Evolutionary conservation across 2,329 filamentous ascomycete genomes (phyloP).

Genomic region (Aureobasidium sp.): DNA sequence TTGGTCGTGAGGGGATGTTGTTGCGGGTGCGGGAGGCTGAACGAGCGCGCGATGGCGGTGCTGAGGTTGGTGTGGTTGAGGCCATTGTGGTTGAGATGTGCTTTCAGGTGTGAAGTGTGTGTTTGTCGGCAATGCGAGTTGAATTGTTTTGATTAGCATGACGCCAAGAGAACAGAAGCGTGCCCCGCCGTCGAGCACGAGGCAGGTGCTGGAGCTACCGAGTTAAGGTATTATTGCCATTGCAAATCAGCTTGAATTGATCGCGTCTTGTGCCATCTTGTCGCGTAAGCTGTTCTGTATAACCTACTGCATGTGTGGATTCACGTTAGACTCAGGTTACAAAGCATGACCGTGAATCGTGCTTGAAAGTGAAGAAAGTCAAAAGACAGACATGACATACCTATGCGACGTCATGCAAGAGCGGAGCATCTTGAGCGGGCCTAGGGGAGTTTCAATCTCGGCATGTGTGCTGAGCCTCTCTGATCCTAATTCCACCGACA

Average conservation of each 20-base stretch:
- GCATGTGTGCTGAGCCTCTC: not conserved
- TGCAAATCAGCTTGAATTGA: not conserved
- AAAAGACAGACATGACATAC: not conserved
- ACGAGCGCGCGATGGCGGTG: conserved; percentile 11
- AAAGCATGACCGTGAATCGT: not conserved
- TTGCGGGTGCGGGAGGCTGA: conserved; percentile 20
- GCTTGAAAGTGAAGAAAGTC: not conserved
- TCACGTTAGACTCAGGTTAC: not conserved
- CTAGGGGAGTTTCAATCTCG: conserved; percentile 2
- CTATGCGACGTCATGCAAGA: not conserved
- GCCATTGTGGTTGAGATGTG: not conserved
- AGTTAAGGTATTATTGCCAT: too few species aligned
- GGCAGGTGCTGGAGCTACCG: not conserved
- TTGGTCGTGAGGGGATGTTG: conserved; percentile 61
- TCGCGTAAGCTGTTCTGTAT: not conserved
- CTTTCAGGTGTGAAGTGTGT: not conserved
- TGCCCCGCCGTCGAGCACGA: not conserved
- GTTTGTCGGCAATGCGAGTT: not conserved
- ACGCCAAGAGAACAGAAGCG: not conserved
- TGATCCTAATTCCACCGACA: not conserved
- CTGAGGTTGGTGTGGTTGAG: conserved; percentile 9
- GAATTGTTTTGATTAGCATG: not conserved
- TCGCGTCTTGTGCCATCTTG: not conserved
- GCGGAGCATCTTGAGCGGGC: not conserved
- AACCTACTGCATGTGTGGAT: too few species aligned